These are phyloP conservation scores for Telopea speciosissima DNA, from an alignment of 177 flowering plant genomes.

Conservation along the genomic window DNA sequence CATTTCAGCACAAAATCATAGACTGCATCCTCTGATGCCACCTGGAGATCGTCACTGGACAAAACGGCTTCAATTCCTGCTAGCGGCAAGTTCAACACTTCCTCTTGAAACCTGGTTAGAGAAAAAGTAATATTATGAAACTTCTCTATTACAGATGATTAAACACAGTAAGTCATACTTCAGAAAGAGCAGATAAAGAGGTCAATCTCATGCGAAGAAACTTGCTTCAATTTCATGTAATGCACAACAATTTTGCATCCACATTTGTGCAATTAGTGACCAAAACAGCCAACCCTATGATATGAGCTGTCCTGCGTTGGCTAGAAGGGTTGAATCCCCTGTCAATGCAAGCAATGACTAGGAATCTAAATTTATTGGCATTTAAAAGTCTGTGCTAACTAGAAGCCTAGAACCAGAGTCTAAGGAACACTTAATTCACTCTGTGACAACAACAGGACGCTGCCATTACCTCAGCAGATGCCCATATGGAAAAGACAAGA, in stretches of 20 bases:
- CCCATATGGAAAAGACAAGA: not conserved
- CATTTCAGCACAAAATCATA: conserved; percentile 58
- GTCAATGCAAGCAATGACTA: not conserved
- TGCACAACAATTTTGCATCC: not conserved
- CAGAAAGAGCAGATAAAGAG: too few relatives aligned
- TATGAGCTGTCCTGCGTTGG: not conserved
- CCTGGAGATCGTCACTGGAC: conserved; percentile 54
- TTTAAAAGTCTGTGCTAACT: not conserved
- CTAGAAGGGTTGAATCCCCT: too few relatives aligned
- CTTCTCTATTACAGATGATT: too few relatives aligned
- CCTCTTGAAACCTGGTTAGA: conserved; percentile 41
- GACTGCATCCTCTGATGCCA: conserved; percentile 57
- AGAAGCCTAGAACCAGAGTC: not conserved
- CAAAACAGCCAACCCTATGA: not conserved
- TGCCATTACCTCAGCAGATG: not conserved
- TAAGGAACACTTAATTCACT: not conserved
- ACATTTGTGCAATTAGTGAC: not conserved
- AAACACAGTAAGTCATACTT: too few relatives aligned
- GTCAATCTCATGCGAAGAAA: too few relatives aligned
- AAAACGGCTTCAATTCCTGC: conserved; percentile 61
- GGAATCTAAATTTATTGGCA: not conserved
- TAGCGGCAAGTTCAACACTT: conserved; percentile 49
- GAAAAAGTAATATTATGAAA: too few relatives aligned
- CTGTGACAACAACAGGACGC: not conserved
- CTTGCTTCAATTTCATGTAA: not conserved